Base-by-base conservation (phyloP, 1,139 yeast species). In the Diutina siamensis region DNA sequence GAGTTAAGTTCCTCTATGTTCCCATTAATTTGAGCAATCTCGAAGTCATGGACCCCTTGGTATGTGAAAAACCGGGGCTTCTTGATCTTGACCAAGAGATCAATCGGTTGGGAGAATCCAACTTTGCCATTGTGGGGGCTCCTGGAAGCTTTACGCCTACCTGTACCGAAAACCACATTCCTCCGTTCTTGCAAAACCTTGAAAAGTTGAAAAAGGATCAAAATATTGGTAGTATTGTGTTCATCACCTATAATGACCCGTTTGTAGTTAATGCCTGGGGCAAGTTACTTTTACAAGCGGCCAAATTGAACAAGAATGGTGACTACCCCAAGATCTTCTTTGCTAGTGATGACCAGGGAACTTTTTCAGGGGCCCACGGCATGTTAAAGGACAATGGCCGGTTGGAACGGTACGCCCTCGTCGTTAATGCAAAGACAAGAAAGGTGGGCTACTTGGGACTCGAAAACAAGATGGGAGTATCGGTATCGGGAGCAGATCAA, bases 101-200 rank as follows among this genome's bases (percentile, higher is more conserved):
- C 49, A 67, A 68, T 57, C 48, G 45, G 13, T 47, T 50, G 44
- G 47, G 48, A 31, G 58, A 47, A 45, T 49, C 42, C 33, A 57
- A 72, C 53, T 73, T 84, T 44, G 78, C 83, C 41, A 70, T 86
- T 55, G 86, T 89, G 38, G 75, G 86, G 48, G 94, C 85, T 27
- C 95, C 95, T 50, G 95, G 94, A 52, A 94, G 95, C 22, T 87
- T 86, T 72, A 84, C 95, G 32, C 95, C 95, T 53, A 80, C 94
- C 4, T 87, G 95, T 66, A 78, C 92, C 34, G 84, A 78, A 52
- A 69, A 73, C 54, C 95, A 88, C 63, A 77, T 88, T 53, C 96
- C 96, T 25, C 85, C 79, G 17, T 85, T 71, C 64, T 65, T 87
- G 50, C 62, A 67, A 47, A 66, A 75, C 47, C 57, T 74, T 46